These are phyloP conservation scores for Tubosaeta sp. DNA, from an alignment of 768 basidiomycete species.

Conservation along the genomic window DNA sequence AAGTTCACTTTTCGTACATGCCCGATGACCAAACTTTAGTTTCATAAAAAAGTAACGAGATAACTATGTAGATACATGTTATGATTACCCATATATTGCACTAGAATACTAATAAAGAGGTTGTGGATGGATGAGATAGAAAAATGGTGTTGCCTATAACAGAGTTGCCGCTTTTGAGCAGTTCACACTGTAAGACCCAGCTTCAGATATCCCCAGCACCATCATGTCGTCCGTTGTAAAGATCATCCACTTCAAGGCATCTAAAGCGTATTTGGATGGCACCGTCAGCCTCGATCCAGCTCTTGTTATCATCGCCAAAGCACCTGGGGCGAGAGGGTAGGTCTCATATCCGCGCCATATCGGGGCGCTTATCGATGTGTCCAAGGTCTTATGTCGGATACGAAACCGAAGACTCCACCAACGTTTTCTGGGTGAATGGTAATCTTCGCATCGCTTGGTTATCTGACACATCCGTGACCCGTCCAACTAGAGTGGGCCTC, in stretches of 20 bases:
- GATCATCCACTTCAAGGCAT: slow-evolving; percentile 24
- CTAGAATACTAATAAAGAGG: too few relatives aligned
- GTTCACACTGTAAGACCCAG: too few relatives aligned
- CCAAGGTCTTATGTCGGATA: slow-evolving; percentile 28
- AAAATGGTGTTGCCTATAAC: too few relatives aligned
- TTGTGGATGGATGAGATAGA: too few relatives aligned
- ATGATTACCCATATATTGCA: too few relatives aligned
- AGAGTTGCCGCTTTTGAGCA: too few relatives aligned
- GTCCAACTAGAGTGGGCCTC: slow-evolving; percentile 23
- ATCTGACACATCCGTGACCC: slow-evolving; percentile 5
- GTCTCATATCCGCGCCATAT: background rate
- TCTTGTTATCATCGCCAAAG: slow-evolving; percentile 9
- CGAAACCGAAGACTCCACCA: slow-evolving; percentile 23
- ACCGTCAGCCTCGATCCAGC: slow-evolving; percentile 9
- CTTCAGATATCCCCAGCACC: background rate
- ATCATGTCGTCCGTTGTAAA: slow-evolving; percentile 24
- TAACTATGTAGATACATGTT: too few relatives aligned
- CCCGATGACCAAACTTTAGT: too few relatives aligned
- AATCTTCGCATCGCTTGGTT: background rate
- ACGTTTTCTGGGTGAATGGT: slow-evolving; percentile 28
- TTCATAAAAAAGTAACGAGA: too few relatives aligned
- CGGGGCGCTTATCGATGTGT: slow-evolving; percentile 5
- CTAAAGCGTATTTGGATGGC: slow-evolving; percentile 20
- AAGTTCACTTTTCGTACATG: too few relatives aligned
- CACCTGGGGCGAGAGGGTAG: slow-evolving; percentile 19